Base-by-base conservation (phyloP, 2,329 filamentous ascomycete genomes). In the Fusarium vanettenii region DNA sequence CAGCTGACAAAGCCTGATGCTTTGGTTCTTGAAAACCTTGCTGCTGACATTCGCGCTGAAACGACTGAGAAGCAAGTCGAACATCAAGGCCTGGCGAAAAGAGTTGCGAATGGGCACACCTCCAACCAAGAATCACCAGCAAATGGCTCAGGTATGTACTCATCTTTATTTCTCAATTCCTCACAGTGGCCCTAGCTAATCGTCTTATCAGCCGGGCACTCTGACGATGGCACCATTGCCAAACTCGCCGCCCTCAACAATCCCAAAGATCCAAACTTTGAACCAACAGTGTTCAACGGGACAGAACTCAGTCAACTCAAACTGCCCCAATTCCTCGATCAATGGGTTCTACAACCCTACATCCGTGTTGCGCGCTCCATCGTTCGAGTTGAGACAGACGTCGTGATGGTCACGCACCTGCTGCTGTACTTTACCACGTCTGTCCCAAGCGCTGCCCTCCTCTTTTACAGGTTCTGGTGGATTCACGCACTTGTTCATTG, bases 341-440 rank as follows among this genome's bases (percentile, higher is more conserved):
- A 82, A 45, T 86, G 87, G 71, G 29, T 92, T 9, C 83, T 94
- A n/a, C 84, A 87, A 59, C 89, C 90, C 1, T 94, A 93, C 80
- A 84, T 91, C 59, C 80, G 82, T 16, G 82, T 87, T 79, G 92
- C 89, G 2, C 85, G 85, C 57, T 81, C 79, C 4, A 81, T 92
- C 25, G 91, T 93, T 18, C 91, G 92, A 14, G 84, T 89, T 69
- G 87, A 89, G 64, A 92, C 92, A 1, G 94, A 95, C 80, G 92
- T 95, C n/a, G 89, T 95, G 59, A 94, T 96, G 87, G 81, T 95
- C 67, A 94, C 92, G 0, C 93, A 96, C 81, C 86, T 95, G 33
- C 80, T 95, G 45, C 83, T 94, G 33, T 95, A 95, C 84, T 87
- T 92, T 68, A 85, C 84, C 67, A 94, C 92, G 1, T 91, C 91